Evolutionary conservation across 78 protist species (phyloP).

Genomic region (Dictyostelium intermedium): DNA sequence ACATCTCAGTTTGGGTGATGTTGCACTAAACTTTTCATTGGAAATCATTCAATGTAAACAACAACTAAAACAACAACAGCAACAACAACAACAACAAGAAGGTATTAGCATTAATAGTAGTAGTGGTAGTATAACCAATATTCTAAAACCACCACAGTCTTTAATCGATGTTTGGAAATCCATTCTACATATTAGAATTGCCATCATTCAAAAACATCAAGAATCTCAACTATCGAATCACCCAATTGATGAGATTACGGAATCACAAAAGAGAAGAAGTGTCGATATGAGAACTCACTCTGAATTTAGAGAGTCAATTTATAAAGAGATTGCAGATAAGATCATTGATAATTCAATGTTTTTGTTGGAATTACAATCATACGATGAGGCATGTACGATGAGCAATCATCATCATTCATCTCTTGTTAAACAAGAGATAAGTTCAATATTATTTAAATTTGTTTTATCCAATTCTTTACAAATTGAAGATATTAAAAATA

Average conservation of each 20-base stretch:
- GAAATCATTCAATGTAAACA: conserved; percentile 33
- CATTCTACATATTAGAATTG: conserved; percentile 17
- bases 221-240: conserved; percentile 13
- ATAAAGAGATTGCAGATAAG: conserved; percentile 58
- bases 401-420: not conserved
- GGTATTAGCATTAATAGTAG: not conserved
- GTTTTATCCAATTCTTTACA: conserved; percentile 31
- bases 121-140: not conserved
- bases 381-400: not conserved
- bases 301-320: conserved; percentile 26
- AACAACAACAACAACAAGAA: not conserved
- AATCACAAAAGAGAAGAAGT: conserved; percentile 21
- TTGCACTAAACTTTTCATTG: conserved; percentile 22
- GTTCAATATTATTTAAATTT: not conserved
- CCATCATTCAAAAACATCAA: conserved; percentile 76
- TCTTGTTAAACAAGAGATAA: not conserved
- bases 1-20: conserved; percentile 32
- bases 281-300: conserved; percentile 25
- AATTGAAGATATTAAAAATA: conserved; percentile 52
- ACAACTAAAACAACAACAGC: not conserved
- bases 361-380: conserved; percentile 38
- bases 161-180: conserved; percentile 59
- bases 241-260: not conserved
- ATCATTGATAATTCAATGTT: conserved; percentile 57
- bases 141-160: conserved; percentile 46